A percentile compares a stretch with the other conserved stretches of the same genome.
Evolutionary conservation across 331 rosid species (phyloP).

Genomic region (Quercus phellos): DNA sequence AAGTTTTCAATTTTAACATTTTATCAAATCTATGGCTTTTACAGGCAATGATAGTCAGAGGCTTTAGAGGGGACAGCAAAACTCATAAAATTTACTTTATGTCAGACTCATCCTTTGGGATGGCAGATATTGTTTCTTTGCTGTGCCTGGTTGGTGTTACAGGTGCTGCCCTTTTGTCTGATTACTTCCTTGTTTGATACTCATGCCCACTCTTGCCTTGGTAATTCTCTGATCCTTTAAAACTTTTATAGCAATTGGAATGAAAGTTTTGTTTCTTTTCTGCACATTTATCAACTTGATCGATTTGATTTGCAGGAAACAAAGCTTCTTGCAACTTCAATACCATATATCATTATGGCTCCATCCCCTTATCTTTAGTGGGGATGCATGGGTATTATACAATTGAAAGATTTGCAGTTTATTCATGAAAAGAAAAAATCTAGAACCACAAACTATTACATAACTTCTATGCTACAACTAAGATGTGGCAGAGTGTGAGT

Average conservation of each 20-base stretch:
- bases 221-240: not conserved
- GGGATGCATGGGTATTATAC: not conserved
- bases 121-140: slow-evolving; percentile 53
- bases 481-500: too few relatives aligned
- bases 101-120: slow-evolving; percentile 66
- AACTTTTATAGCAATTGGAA: not conserved
- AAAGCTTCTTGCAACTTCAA: not conserved
- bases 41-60: slow-evolving; percentile 98
- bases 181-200: slow-evolving; percentile 51
- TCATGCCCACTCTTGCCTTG: slow-evolving; percentile 1
- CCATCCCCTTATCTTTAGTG: not conserved
- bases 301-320: not conserved
- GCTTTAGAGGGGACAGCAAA: slow-evolving; percentile 76
- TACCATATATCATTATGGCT: not conserved
- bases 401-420: not conserved
- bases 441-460: too few relatives aligned
- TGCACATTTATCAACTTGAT: not conserved
- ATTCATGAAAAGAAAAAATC: not conserved
- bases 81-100: slow-evolving; percentile 69
- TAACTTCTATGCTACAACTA: too few relatives aligned
- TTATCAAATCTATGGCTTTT: slow-evolving; percentile 7
- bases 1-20: not conserved
- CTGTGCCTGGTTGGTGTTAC: slow-evolving; percentile 48
- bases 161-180: slow-evolving; percentile 65
- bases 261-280: not conserved